A percentile compares a stretch with the other conserved stretches of the same genome.
phyloP scores from a whole-genome alignment of 1,284 basidiomycete species.

The Veloboletus limbatus region DNA sequence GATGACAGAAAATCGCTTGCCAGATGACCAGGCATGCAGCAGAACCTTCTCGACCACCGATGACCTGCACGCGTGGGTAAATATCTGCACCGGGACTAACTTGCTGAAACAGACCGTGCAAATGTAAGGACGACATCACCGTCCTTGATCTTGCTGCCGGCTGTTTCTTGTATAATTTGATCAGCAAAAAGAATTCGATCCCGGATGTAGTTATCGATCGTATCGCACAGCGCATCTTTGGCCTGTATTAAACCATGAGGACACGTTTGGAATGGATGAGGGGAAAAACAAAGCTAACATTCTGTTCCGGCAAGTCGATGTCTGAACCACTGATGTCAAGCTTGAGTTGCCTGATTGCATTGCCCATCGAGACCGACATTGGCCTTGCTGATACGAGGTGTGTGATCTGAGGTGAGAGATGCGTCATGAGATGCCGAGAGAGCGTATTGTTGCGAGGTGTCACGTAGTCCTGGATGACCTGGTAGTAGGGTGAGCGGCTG shows the following conservation, averaged over 20 bases:
- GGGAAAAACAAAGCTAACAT: conserved; percentile 53
- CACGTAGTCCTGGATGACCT: conserved; percentile 87
- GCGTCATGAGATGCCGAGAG: conserved; percentile 82
- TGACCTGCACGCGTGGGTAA: conserved; percentile 54
- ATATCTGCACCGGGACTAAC: conserved; percentile 1
- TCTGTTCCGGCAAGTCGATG: conserved; percentile 90
- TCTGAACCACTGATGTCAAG: conserved; percentile 92
- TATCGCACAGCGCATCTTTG: conserved; percentile 78
- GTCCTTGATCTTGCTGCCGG: conserved; percentile 90
- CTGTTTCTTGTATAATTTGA: conserved; percentile 88
- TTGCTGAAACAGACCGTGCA: conserved; percentile 60
- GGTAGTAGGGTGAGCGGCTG: conserved; percentile 10
- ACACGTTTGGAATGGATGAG: background rate
- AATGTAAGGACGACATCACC: conserved; percentile 93
- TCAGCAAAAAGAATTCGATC: conserved; percentile 94
- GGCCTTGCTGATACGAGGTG: conserved; percentile 85
- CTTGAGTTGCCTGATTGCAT: conserved; percentile 93
- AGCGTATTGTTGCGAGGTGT: conserved; percentile 82
- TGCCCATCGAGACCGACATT: conserved; percentile 95
- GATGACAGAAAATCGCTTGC: conserved; percentile 83
- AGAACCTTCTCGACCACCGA: conserved; percentile 93
- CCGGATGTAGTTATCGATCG: conserved; percentile 92
- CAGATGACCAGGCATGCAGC: conserved; percentile 71
- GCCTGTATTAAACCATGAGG: conserved; percentile 56
- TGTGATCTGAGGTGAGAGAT: conserved; percentile 88